phyloP scores from a whole-genome alignment of 106 monocot species.

The Platanthera guangdongensis region DNA sequence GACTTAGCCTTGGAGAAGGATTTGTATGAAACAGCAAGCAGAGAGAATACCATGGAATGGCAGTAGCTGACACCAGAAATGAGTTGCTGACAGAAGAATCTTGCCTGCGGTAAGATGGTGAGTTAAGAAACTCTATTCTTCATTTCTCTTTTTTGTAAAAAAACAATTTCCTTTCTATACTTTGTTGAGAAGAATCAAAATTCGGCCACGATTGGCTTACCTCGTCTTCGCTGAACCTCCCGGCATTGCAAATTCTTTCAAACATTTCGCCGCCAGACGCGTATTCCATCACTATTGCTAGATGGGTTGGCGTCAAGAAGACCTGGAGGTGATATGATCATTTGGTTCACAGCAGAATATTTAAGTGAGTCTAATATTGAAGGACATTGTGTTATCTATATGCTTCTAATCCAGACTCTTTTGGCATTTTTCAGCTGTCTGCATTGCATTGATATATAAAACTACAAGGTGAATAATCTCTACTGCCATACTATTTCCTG shows the following conservation, averaged over 20 bases:
- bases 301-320: slow-evolving; percentile 36
- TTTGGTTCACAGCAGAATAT: no score
- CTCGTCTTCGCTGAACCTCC: slow-evolving; percentile 55
- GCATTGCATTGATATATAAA: no score
- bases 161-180: not conserved
- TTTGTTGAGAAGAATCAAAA: no score
- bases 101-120: slow-evolving; percentile 33
- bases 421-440: no score
- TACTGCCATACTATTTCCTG: no score
- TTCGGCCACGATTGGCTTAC: not conserved
- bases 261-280: slow-evolving; percentile 62
- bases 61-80: slow-evolving; percentile 88
- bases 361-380: no score
- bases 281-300: slow-evolving; percentile 56
- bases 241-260: slow-evolving; percentile 50
- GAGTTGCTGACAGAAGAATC: slow-evolving; percentile 82
- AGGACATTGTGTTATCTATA: no score
- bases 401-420: no score
- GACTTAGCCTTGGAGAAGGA: not conserved
- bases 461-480: no score
- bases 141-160: not conserved
- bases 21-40: not conserved
- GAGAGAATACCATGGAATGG: slow-evolving; percentile 60
- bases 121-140: not conserved
- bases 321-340: slow-evolving; percentile 20